Percentiles rank a stretch among this genome's conserved stretches.
phyloP scores from a whole-genome alignment of 441 rosid species.

The Pelargonium australe region DNA sequence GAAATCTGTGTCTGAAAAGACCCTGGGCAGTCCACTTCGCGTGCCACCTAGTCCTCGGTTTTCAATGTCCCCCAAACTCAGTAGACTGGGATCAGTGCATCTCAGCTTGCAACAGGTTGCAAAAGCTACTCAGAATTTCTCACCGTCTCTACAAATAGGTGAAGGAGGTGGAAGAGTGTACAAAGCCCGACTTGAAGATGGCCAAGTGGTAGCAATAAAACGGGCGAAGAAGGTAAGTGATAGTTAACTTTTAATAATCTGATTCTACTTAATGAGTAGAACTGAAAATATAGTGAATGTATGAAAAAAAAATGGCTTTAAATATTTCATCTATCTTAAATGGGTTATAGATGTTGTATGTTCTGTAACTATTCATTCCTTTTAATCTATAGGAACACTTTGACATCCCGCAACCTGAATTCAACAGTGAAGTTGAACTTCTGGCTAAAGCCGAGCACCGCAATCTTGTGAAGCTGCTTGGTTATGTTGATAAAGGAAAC shows the following conservation, averaged over 20 bases:
- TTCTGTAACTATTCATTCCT: background rate
- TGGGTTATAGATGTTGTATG: background rate
- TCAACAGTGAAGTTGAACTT: conserved; percentile 90
- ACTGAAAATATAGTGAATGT: too few relatives aligned
- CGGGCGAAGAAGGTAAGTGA: conserved; percentile 82
- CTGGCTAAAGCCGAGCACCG: conserved; percentile 84
- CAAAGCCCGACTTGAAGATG: conserved; percentile 58
- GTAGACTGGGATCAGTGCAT: conserved; percentile 53
- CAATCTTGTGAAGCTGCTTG: conserved; percentile 80
- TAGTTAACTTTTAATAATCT: background rate
- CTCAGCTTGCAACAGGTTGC: conserved; percentile 47
- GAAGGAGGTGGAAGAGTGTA: conserved; percentile 91
- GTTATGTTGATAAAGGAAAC: conserved; percentile 71
- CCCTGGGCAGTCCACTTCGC: conserved; percentile 63
- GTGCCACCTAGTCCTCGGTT: conserved; percentile 85
- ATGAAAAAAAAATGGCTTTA: too few relatives aligned
- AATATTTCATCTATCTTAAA: too few relatives aligned
- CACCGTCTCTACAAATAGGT: conserved; percentile 56
- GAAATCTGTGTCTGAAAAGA: conserved; percentile 51
- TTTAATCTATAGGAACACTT: conserved; percentile 50
- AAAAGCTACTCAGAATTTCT: conserved; percentile 69
- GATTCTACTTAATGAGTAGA: too few relatives aligned
- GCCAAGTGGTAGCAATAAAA: conserved; percentile 82
- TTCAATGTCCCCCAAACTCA: conserved; percentile 64
- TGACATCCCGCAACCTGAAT: conserved; percentile 59